Conservation (phyloP, 2,329 filamentous ascomycete genomes). For the Fusarium begoniae region DNA sequence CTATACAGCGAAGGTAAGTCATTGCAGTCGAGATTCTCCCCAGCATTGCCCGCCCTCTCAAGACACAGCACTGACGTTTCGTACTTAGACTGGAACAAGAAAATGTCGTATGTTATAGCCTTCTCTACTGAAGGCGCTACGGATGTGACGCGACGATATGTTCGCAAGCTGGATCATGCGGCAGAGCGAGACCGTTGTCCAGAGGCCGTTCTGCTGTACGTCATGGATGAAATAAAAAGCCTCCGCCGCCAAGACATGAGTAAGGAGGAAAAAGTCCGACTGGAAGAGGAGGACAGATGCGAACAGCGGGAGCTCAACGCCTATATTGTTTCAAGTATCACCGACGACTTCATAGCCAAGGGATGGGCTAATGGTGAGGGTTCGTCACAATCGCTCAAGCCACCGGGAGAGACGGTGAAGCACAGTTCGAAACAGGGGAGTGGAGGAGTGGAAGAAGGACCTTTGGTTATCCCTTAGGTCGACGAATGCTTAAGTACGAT, state of each 20-base stretch:
- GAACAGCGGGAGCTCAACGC: not conserved
- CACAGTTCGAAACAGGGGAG: not conserved
- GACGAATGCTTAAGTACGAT: not conserved
- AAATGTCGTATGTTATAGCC: not conserved
- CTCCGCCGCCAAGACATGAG: not conserved
- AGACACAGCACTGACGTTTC: not conserved
- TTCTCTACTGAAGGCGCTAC: not conserved
- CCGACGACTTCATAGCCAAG: not conserved
- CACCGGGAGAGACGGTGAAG: not conserved
- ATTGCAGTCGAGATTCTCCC: not conserved
- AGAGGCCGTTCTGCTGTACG: not conserved
- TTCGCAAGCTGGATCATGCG: not conserved
- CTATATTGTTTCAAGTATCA: not conserved
- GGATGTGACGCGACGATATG: not conserved
- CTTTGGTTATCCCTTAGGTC: not conserved
- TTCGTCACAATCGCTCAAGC: not conserved
- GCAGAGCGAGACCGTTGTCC: not conserved
- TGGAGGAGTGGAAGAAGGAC: not conserved
- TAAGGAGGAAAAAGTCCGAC: not conserved
- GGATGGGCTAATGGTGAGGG: not conserved
- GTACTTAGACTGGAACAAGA: accelerated
- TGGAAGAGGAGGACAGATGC: not conserved
- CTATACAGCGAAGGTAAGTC: not conserved
- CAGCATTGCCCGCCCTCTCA: not conserved
- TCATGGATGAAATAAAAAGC: not conserved